phyloP scores from a whole-genome alignment of 257 asterid species.

The Marsdenia floribunda region DNA sequence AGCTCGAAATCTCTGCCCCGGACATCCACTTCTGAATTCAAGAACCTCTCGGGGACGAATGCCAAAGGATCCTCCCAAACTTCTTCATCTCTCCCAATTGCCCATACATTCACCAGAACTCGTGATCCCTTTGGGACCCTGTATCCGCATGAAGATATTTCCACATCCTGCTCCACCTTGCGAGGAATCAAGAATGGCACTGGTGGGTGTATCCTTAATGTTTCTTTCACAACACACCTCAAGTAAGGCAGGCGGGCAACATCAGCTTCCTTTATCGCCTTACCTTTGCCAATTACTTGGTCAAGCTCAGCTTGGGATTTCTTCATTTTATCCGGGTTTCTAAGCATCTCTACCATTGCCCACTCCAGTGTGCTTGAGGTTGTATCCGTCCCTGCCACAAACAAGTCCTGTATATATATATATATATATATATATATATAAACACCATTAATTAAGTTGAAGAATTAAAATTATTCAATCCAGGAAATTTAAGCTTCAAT shows the following conservation, averaged over 20 bases:
- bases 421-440: neutral
- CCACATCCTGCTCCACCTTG: slow-evolving; percentile 21
- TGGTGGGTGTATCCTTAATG: slow-evolving; percentile 25
- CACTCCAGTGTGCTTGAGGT: slow-evolving; percentile 26
- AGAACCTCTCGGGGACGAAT: slow-evolving; percentile 32
- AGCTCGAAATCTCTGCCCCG: slow-evolving; percentile 31
- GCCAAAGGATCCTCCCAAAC: slow-evolving; percentile 21
- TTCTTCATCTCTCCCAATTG: slow-evolving; percentile 25
- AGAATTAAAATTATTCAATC: too few species aligned
- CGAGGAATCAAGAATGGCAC: slow-evolving; percentile 31
- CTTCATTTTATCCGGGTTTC: slow-evolving; percentile 21
- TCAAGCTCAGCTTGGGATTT: slow-evolving; percentile 28
- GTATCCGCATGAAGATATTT: slow-evolving; percentile 23
- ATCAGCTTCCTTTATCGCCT: slow-evolving; percentile 20
- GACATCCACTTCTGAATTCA: slow-evolving; percentile 21
- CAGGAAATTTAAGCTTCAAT: too few species aligned
- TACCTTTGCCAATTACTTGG: slow-evolving; percentile 24
- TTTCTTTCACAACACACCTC: slow-evolving; percentile 26
- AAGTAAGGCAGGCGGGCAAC: slow-evolving; percentile 21
- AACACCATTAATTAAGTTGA: too few species aligned
- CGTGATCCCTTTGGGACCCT: slow-evolving; percentile 18
- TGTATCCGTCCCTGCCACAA: slow-evolving; percentile 30
- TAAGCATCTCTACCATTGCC: slow-evolving; percentile 28
- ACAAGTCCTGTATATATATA: slow-evolving; percentile 24
- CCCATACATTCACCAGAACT: slow-evolving; percentile 32